These are phyloP conservation scores for Aspergillus clavatus DNA, from an alignment of 2,329 filamentous ascomycete genomes.

Conservation along the genomic window DNA sequence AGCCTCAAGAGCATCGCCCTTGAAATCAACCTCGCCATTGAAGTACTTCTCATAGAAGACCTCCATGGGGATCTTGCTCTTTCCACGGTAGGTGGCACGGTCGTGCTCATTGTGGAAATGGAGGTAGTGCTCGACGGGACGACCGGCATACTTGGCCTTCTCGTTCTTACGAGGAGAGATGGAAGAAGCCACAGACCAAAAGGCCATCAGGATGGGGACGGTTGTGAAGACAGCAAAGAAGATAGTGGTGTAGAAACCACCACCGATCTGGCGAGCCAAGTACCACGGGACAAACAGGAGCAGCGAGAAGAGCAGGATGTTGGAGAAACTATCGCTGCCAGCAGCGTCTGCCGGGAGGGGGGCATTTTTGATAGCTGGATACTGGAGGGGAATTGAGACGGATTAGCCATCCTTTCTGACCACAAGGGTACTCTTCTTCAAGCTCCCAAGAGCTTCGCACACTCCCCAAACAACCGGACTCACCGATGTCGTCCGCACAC, in stretches of 20 bases:
- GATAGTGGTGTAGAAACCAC: constrained; percentile 79
- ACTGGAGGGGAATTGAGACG: constrained; percentile 48
- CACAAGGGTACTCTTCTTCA: background rate
- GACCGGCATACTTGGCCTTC: constrained; percentile 80
- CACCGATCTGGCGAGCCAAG: constrained; percentile 75
- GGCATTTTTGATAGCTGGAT: constrained; percentile 85
- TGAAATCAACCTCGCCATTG: constrained; percentile 89
- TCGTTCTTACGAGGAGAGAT: constrained; percentile 88
- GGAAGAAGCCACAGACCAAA: constrained; percentile 75
- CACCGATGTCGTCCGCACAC: constrained; percentile 59
- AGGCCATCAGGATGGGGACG: constrained; percentile 72
- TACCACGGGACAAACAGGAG: constrained; percentile 70
- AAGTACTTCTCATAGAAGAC: constrained; percentile 99
- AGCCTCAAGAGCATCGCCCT: constrained; percentile 82
- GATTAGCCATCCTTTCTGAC: constrained; percentile 12
- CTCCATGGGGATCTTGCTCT: constrained; percentile 55
- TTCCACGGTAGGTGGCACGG: constrained; percentile 44
- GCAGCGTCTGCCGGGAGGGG: constrained; percentile 86
- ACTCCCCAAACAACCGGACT: constrained; percentile 24
- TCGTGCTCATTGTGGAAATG: constrained; percentile 46
- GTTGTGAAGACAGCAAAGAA: constrained; percentile 78
- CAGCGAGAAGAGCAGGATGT: constrained; percentile 66
- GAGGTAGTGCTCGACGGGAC: constrained; percentile 81
- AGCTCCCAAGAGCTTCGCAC: background rate
- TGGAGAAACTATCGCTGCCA: constrained; percentile 83